These are phyloP conservation scores for Malus domestica DNA, from an alignment of 306 rosid species.

Conservation along the genomic window DNA sequence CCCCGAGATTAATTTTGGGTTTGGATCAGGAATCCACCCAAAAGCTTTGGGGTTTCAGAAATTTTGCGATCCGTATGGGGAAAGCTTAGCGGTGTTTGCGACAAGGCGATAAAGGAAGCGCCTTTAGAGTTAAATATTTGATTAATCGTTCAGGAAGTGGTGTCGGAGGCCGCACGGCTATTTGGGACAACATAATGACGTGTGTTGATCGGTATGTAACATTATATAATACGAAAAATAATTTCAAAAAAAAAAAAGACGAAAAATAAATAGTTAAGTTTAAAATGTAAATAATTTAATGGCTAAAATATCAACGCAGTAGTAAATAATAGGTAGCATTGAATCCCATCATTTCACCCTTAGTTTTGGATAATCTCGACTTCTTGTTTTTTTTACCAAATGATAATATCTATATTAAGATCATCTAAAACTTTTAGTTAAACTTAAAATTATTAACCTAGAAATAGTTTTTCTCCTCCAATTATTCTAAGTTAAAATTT, in stretches of 20 bases:
- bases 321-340: too few species aligned
- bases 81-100: background rate
- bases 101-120: background rate
- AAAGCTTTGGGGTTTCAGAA: background rate
- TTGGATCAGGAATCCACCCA: background rate
- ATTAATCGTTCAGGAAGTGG: background rate
- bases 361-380: too few species aligned
- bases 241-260: too few species aligned
- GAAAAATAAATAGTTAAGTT: too few species aligned
- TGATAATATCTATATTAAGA: too few species aligned
- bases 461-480: too few species aligned
- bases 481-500: fast-evolving
- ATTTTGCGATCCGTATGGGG: background rate
- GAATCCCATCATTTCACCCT: too few species aligned
- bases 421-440: too few species aligned
- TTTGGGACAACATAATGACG: background rate
- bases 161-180: background rate
- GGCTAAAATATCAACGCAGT: too few species aligned
- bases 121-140: background rate
- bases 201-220: background rate
- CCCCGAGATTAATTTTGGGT: background rate
- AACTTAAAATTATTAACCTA: fast-evolving
- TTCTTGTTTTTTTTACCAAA: too few species aligned
- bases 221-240: too few species aligned
- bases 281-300: too few species aligned